Evolutionary conservation across 2,329 filamentous ascomycete species (phyloP).

Genomic region (Aspergillus hortae): DNA sequence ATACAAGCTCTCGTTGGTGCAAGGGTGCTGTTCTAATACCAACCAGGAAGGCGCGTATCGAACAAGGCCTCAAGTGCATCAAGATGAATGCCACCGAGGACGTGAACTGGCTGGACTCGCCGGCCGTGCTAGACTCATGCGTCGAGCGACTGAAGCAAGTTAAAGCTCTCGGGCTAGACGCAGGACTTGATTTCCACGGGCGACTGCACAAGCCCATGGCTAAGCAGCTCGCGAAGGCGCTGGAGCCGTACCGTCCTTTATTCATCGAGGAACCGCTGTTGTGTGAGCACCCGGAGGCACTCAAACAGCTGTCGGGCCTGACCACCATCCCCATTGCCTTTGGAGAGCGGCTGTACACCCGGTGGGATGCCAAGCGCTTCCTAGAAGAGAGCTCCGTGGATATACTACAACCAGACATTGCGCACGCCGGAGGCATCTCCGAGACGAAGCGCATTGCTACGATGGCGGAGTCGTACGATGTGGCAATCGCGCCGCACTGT

Average conservation of each 20-base stretch:
- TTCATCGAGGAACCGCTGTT: conserved; percentile 74
- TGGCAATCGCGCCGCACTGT: conserved; percentile 70
- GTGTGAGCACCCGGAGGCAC: conserved; percentile 64
- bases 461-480: conserved; percentile 71
- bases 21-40: neutral
- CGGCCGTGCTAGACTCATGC: conserved; percentile 58
- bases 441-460: conserved; percentile 66
- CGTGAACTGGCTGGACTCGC: conserved; percentile 72
- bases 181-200: conserved; percentile 76
- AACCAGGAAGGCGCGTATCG: conserved; percentile 41
- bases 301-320: conserved; percentile 55
- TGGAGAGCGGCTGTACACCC: conserved; percentile 66
- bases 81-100: conserved; percentile 83
- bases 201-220: conserved; percentile 75
- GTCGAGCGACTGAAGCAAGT: conserved; percentile 67
- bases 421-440: conserved; percentile 68
- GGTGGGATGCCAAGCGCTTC: conserved; percentile 72
- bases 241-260: conserved; percentile 65
- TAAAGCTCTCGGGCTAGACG: conserved; percentile 67
- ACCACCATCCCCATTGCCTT: conserved; percentile 62
- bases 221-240: conserved; percentile 65
- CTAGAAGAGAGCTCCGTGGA: conserved; percentile 66
- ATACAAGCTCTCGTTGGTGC: neutral
- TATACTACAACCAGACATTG: conserved; percentile 69
- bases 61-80: conserved; percentile 45